A percentile compares a stretch with the other conserved stretches of the same genome.
These are phyloP conservation scores for Sorghum bicolor DNA, from an alignment of 176 grass and related monocot species.

Conservation along the genomic window DNA sequence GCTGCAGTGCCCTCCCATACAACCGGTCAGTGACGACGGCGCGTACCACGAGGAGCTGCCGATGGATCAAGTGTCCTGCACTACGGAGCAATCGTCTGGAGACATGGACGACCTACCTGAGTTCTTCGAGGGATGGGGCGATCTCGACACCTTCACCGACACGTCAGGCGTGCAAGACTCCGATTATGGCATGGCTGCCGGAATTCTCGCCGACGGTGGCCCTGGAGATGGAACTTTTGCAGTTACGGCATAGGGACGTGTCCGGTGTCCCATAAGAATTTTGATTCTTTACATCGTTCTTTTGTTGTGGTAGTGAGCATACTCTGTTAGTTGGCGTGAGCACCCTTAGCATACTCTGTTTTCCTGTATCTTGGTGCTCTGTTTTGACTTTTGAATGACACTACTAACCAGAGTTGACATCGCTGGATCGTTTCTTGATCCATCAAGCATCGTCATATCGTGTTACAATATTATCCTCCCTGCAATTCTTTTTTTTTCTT, in stretches of 20 bases:
- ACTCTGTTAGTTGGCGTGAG: background rate
- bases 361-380: background rate
- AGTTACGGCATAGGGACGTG: background rate
- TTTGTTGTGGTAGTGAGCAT: background rate
- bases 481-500: background rate
- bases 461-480: background rate
- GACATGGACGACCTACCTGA: background rate
- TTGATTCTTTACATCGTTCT: background rate
- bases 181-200: background rate
- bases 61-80: background rate
- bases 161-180: background rate
- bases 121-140: background rate
- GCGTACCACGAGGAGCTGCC: background rate
- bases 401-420: background rate
- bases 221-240: background rate
- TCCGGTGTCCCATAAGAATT: background rate
- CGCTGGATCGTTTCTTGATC: background rate
- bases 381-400: background rate
- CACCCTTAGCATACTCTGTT: background rate
- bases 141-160: background rate
- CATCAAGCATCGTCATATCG: background rate
- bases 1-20: background rate
- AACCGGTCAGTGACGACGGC: background rate
- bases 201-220: background rate
- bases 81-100: background rate